Evolutionary conservation across 257 asterid genomes (phyloP), one percentile per base, ranked within the genome.

Genomic region (Ilex asprella): DNA sequence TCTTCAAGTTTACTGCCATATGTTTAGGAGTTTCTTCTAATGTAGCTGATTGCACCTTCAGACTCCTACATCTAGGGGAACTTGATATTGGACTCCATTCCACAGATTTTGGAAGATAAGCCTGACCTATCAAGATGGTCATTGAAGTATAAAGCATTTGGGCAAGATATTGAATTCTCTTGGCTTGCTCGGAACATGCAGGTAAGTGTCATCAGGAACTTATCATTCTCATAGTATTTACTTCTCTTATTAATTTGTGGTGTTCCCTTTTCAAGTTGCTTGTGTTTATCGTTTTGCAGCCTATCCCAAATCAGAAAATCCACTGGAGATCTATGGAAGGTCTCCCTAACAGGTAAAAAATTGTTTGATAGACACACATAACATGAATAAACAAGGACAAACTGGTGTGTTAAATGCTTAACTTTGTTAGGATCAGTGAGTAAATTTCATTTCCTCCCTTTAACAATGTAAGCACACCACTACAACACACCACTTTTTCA

Each of bases 181-280:
- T 92, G 98, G 98, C 95, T 92, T 67, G 88, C 98, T 67, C 83
- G 92, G 70, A 88, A 92, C 69, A 78, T 92, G 98, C 97, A 88
- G 94, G 98, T 86, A 62, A 62, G 35, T 39, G 16, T 35, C 16
- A 7, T 29, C n/a, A 21, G 41, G 59, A 31, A 21, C 54, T 35
- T 41, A n/a, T 12, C 31, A 9, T 10, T 8, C 29, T 31, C 39
- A 16, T 30, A 12, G 10, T 55, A 21, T 43, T 50, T 59, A 14
- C 2, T 43, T 31, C 30, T 60, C 60, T 59, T 13, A 14, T 35
- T 6, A 12, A 56, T 46, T 32, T 67, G 10, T 57, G n/a, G 35
- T 57, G 16, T 51, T 56, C 3, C 32, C 32, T 16, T 39, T 30
- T 68, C 58, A 55, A 21, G 16, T 50, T 56, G 11, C 29, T 10